Base-by-base conservation (phyloP, 257 asterid species). In the Gentiana dahurica region DNA sequence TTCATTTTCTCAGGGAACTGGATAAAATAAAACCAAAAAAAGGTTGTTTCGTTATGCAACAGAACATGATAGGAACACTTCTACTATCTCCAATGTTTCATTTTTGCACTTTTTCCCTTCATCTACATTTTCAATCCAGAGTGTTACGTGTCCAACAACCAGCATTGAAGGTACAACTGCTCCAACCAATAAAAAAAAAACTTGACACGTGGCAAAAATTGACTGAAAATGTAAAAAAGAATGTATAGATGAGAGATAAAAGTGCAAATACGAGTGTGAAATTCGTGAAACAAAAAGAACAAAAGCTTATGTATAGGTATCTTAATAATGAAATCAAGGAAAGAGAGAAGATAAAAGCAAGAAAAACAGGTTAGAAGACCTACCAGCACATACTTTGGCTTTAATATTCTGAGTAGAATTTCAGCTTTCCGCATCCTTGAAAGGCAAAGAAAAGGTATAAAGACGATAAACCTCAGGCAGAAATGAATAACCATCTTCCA, bases 381-480 rank as follows among this genome's bases (percentile, higher is more conserved):
- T 85, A 84, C 97, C 94, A 84, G 57, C 64, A 86, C 83, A 65
- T 76, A 81, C 70, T 59, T 76, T 57, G 97, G 96, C 69, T 78
- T 87, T 63, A 90, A 62, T 49, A 72, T 59, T 78, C 80, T 78
- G 67, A 90, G 67, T 51, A 86, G 58, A 60, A 64, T 70, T 67
- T 54, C 76, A 54, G 74, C 69, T 53, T 73, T 72, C 37, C 66
- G 78, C 63, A 71, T 59, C 75, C 97, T 89, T 81, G 45, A 58
- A 51, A 62, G 45, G 34, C 59, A 58, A 72, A 62, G 8, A 43
- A 3, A 48, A 4, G 53, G 68, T 36, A 59, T 13, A 34, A 57
- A 3, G 10, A 34, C 44, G 4, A 48, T 12, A 65, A 52, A 37
- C 9, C 12, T 6, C 2, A 8, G 46, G 12, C 3, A 46, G 46